phyloP scores from a whole-genome alignment of 805 yeast species.

The Wickerhamomyces chaumierensis region DNA sequence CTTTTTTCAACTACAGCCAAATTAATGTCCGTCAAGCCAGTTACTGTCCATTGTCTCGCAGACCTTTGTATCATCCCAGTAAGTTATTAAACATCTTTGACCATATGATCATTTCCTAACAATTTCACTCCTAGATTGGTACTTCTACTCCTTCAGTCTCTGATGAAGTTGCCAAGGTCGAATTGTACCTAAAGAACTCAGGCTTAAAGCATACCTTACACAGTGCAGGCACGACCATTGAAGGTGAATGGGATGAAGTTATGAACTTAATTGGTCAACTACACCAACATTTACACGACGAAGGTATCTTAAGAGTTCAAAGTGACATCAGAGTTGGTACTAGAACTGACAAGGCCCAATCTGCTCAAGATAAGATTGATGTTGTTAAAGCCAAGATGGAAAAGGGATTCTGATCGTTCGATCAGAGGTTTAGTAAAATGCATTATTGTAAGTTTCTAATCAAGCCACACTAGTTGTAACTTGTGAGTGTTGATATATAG shows the following conservation, averaged over 20 bases:
- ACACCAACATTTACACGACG: constrained; percentile 60
- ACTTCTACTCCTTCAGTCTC: constrained; percentile 71
- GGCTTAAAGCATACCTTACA: constrained; percentile 62
- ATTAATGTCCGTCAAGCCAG: constrained; percentile 10
- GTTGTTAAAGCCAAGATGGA: constrained; percentile 44
- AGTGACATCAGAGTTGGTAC: constrained; percentile 84
- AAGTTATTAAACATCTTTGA: constrained; percentile 17
- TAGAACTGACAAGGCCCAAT: constrained; percentile 62
- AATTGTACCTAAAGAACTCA: constrained; percentile 48
- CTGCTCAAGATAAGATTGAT: constrained; percentile 62
- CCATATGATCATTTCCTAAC: background rate
- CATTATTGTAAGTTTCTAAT: no score
- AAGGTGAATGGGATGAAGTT: constrained; percentile 90
- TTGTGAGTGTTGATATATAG: no score
- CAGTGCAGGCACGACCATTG: constrained; percentile 86
- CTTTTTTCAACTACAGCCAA: background rate
- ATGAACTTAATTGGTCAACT: constrained; percentile 67
- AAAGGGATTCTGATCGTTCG: background rate
- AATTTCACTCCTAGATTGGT: constrained; percentile 41
- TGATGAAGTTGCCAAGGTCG: constrained; percentile 65
- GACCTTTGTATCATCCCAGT: constrained; percentile 81
- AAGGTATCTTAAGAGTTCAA: constrained; percentile 71
- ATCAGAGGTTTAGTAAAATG: no score
- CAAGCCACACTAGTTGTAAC: no score
- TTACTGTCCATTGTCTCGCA: constrained; percentile 58